Evolutionary conservation across 768 basidiomycete species (phyloP).

Genomic region (Krasilnikovozyma curviuscula): DNA sequence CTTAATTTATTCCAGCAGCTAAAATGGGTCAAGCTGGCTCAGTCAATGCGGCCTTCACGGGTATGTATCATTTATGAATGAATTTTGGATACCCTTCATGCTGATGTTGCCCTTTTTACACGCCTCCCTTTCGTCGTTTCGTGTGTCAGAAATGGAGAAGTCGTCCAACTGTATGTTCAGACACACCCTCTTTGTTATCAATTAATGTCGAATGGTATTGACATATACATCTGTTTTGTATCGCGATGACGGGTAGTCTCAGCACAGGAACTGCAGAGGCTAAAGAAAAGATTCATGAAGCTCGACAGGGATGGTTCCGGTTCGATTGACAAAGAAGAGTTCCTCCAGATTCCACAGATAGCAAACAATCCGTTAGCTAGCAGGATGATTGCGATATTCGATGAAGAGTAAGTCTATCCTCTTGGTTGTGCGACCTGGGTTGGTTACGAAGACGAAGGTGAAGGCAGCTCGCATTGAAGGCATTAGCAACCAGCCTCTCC

Average conservation of each 20-base stretch:
- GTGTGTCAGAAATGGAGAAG: conserved; percentile 84
- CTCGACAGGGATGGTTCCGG: conserved; percentile 96
- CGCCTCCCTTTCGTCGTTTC: not conserved
- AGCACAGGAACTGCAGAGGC: conserved; percentile 71
- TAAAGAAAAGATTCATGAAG: conserved; percentile 99
- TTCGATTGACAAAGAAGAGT: conserved; percentile 95
- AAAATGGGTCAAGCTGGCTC: conserved; percentile 39
- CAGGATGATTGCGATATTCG: conserved; percentile 98
- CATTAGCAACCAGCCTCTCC: not conserved
- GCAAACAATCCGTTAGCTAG: conserved; percentile 91
- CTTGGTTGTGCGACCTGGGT: not conserved
- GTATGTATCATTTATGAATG: not conserved
- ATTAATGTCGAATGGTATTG: not conserved
- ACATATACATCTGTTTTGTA: not conserved
- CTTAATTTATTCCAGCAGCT: no score
- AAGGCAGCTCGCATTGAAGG: not conserved
- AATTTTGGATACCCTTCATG: not conserved
- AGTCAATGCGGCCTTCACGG: conserved; percentile 13
- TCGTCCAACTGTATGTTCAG: conserved; percentile 80
- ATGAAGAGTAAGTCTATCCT: conserved; percentile 64
- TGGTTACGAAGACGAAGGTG: not conserved
- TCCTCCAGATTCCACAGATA: conserved; percentile 95
- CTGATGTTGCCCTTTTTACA: not conserved
- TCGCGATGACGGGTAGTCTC: conserved; percentile 45
- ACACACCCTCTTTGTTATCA: not conserved